Evolutionary conservation across 371 early-diverging fungal species (phyloP).

Genomic region (Funneliformis caledonium): DNA sequence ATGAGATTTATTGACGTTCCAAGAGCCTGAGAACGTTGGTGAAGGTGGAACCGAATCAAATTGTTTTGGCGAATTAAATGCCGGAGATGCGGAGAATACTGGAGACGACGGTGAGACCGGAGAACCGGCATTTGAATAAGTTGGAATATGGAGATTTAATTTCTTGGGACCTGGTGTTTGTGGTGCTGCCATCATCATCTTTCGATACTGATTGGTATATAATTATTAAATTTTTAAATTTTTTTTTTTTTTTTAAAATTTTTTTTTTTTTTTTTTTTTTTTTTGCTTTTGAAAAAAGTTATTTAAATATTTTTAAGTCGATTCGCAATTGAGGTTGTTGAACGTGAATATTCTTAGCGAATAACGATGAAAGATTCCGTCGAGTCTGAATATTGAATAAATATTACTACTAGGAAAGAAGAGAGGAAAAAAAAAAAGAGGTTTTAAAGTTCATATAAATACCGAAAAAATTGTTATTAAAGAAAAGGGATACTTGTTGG

Average conservation of each 20-base stretch:
- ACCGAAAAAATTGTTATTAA: too few species aligned
- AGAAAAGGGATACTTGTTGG: too few species aligned
- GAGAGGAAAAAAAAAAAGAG: too few species aligned
- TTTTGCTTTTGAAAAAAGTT: neutral
- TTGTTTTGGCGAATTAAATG: too few species aligned
- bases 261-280: neutral
- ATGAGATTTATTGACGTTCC: slow-evolving; percentile 18
- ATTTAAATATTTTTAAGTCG: too few species aligned
- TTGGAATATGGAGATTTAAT: neutral
- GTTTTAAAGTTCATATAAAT: neutral
- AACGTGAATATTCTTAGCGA: too few species aligned
- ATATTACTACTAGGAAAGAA: too few species aligned
- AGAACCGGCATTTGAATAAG: neutral
- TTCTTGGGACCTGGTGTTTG: slow-evolving; percentile 1
- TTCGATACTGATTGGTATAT: neutral
- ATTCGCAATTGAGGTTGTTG: too few species aligned
- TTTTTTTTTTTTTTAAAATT: neutral
- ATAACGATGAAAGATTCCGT: too few species aligned
- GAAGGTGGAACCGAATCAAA: neutral
- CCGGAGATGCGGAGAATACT: neutral
- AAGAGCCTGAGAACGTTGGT: slow-evolving; percentile 1
- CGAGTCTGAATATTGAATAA: too few species aligned
- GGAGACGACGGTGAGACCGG: neutral
- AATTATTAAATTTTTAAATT: neutral
- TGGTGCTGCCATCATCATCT: neutral